phyloP scores from a whole-genome alignment of 106 monocot species.

The Acorus calamus region DNA sequence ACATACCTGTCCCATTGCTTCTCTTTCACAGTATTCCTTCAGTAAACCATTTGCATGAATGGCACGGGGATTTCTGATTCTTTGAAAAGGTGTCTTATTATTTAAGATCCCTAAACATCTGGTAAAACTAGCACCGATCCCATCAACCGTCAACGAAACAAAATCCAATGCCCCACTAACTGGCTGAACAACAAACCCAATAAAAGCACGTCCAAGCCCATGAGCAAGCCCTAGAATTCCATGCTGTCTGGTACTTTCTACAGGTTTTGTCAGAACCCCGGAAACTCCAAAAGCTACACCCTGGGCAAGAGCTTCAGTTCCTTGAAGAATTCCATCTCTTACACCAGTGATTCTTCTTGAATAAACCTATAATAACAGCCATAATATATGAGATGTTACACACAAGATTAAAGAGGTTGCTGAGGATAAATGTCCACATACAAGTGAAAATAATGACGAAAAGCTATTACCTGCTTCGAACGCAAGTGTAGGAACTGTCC shows the following conservation, averaged over 20 bases:
- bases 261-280: slow-evolving; percentile 80
- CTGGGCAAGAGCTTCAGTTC: slow-evolving; percentile 96
- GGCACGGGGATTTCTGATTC: slow-evolving; percentile 86
- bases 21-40: slow-evolving; percentile 58
- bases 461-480: slow-evolving; percentile 64
- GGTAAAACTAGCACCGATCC: slow-evolving; percentile 74
- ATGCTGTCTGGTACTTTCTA: slow-evolving; percentile 79
- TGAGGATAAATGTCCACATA: too few relatives aligned
- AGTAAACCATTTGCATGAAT: slow-evolving; percentile 74
- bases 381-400: not conserved
- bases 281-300: slow-evolving; percentile 97
- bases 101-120: slow-evolving; percentile 78
- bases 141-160: slow-evolving; percentile 91
- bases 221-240: slow-evolving; percentile 81
- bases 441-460: not conserved
- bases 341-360: slow-evolving; percentile 95
- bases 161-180: slow-evolving; percentile 94
- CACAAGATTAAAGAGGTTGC: too few relatives aligned
- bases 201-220: slow-evolving; percentile 77
- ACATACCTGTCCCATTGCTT: slow-evolving; percentile 83
- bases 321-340: slow-evolving; percentile 94
- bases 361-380: slow-evolving; percentile 40
- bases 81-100: slow-evolving; percentile 50
- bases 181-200: slow-evolving; percentile 94
- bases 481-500: slow-evolving; percentile 84